Base-by-base conservation (phyloP, 148 eudicot species). In the Vaccinium darrowii region DNA sequence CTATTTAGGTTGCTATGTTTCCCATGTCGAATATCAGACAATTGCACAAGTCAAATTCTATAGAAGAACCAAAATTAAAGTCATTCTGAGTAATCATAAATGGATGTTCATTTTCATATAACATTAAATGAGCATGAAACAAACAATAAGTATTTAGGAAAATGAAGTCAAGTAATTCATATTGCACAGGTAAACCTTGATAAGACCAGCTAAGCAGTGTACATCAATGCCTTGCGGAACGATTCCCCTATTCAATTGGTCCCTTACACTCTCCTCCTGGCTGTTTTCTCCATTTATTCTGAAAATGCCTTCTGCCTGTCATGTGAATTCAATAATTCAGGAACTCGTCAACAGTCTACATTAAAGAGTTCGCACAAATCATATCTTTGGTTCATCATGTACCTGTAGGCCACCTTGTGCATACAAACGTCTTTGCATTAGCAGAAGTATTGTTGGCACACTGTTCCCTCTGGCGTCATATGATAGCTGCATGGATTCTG, bases 271-370 rank as follows among this genome's bases (percentile, higher is more conserved):
- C 84, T 96, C 99, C 85, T 96, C 98, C 85, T 93, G 95, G 81
- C 90, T 92, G 83, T 94, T 96, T 89, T 91, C 98, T 72, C 93
- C 99, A 85, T 92, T 93, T 81, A 96, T 93, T 91, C 99, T 91
- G 90, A 96, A 96, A 75, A 96, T 96, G 67, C 99, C 99, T 90
- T 96, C 99, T 65, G 94, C 99, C 98, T 96, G 92, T 88, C n/a
- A 74, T 56, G 67, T 19, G 58, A 52, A 49, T 25, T 84, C 76
- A 54, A 76, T 47, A 23, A 27, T 53, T 52, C 5, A 65, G 14
- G 36, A 23, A 9, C 12, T 49, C 30, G 27, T 79, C 39, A 81
- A 85, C 78, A 78, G 9, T 51, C 7, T 19, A 60, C 76, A 73
- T 50, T 21, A 75, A 69, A 49, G 50, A 76, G 3, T 33, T 74